Evolutionary conservation across 192 early-diverging fungal genomes (phyloP).

Genomic region (Linderina pennispora): DNA sequence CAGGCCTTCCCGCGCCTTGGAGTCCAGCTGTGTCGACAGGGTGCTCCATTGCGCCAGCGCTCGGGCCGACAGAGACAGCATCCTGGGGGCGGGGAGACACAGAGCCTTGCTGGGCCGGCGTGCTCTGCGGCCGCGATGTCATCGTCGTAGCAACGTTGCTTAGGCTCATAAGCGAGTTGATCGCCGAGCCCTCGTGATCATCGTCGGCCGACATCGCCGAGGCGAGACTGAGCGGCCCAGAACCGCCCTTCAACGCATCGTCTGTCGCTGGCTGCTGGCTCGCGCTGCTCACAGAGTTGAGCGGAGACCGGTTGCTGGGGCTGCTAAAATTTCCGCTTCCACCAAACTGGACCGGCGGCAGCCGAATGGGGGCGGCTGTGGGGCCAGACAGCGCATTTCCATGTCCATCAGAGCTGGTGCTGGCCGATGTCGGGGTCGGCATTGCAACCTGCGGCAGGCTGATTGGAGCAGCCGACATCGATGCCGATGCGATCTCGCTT

Average conservation of each 20-base stretch:
- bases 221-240: conserved; percentile 12
- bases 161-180: conserved; percentile 47
- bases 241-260: conserved; percentile 1
- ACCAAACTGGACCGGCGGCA: conserved; percentile 41
- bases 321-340: conserved; percentile 10
- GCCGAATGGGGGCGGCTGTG: conserved; percentile 36
- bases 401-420: conserved; percentile 6
- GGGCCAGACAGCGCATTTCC: conserved; percentile 26
- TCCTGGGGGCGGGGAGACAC: too few relatives aligned
- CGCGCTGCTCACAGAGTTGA: not conserved
- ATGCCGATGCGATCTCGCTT: too few relatives aligned
- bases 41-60: too few relatives aligned
- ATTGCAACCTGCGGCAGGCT: conserved; percentile 27
- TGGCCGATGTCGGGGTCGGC: conserved; percentile 7
- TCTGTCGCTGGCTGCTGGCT: not conserved
- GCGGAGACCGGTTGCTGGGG: conserved; percentile 8
- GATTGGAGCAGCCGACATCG: conserved; percentile 18
- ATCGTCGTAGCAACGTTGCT: conserved; percentile 39
- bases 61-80: too few relatives aligned
- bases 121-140: conserved; percentile 25
- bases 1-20: too few relatives aligned
- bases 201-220: conserved; percentile 30
- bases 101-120: conserved; percentile 1
- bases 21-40: too few relatives aligned
- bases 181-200: conserved; percentile 43